Base-by-base conservation (phyloP, 2,329 filamentous ascomycete genomes). In the Elsinoe arachidis region DNA sequence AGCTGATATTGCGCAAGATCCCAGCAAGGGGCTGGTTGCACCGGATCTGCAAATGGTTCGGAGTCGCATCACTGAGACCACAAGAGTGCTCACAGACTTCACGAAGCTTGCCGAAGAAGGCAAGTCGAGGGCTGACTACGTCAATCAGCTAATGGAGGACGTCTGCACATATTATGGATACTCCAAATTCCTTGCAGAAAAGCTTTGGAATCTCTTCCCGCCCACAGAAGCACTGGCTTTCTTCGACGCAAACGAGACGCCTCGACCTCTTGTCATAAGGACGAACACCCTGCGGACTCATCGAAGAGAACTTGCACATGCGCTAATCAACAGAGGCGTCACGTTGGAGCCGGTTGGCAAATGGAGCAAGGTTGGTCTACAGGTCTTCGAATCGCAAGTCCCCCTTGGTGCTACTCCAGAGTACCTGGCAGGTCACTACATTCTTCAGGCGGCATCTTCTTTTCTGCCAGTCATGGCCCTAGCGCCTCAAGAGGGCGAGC, bases 381-480 rank as follows among this genome's bases (percentile, higher is more conserved):
- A 99, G 72, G 84, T 99, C 60, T 99, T 99, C 71, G 93, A 99
- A 73, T 88, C 87, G 58, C 86, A 85, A 57, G 84, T 88, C 0
- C 90, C 90, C 2, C 81, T 96, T 1, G 91, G 91, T 80, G 93
- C 93, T 26, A 99, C 93, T 0, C 93, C 93, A 9, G 93, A 99
- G 73, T 99, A 99, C 72, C 83, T 99, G 11, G 91, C 92, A 14
- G 93, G 93, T 15, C 90, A 99, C 73, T 99, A 99, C 76, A 97
- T 99, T 65, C 81, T 99, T 11, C 93, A 99, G 76, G 93, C 93
- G 0, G 93, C 93, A 0, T 95, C 89, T 5, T 96, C 91, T 15
- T 99, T 99, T 78, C 80, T 99, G 52, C 93, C 93, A 62, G 93
- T 96, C 67, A 97, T 99, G 90, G 92, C 93, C 9, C 81, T 99